A percentile compares a stretch with the other conserved stretches of the same genome.
These are phyloP conservation scores for Claviceps maximensis DNA, from an alignment of 2,329 filamentous ascomycete genomes.

Conservation along the genomic window DNA sequence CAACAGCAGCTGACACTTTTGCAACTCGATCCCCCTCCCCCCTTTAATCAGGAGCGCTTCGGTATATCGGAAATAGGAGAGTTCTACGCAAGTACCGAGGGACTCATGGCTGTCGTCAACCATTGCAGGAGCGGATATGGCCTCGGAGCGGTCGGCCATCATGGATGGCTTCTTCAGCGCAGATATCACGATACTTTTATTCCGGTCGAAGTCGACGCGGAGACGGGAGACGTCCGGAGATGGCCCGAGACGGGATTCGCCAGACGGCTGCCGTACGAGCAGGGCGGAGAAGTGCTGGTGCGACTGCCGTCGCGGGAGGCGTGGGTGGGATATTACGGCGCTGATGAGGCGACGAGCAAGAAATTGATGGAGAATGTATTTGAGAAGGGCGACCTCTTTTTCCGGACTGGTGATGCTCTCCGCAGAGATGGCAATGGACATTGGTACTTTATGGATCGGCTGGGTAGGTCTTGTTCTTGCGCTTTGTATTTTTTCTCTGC, in stretches of 20 bases:
- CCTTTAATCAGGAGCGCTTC: slow-evolving; percentile 2
- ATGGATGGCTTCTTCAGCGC: slow-evolving; percentile 5
- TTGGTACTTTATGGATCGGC: slow-evolving; percentile 53
- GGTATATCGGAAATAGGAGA: slow-evolving; percentile 5
- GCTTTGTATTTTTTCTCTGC: not conserved
- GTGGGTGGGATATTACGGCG: slow-evolving; percentile 4
- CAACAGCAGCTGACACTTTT: too few relatives aligned
- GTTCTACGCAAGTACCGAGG: slow-evolving; percentile 6
- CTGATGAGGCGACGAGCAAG: slow-evolving; percentile 3
- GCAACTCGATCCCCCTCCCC: too few relatives aligned
- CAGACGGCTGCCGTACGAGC: slow-evolving; percentile 3
- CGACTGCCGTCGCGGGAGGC: slow-evolving; percentile 3
- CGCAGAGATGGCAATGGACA: slow-evolving; percentile 47
- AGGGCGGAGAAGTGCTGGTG: slow-evolving; percentile 5
- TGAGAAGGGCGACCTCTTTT: slow-evolving; percentile 53
- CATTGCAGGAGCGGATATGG: slow-evolving; percentile 1
- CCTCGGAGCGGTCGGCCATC: slow-evolving; percentile 4
- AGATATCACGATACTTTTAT: not conserved
- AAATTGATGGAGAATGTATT: slow-evolving; percentile 22
- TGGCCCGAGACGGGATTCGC: slow-evolving; percentile 6
- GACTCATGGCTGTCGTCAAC: not conserved
- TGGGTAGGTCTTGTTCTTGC: not conserved
- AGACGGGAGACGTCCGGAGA: slow-evolving; percentile 5
- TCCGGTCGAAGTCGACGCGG: slow-evolving; percentile 3
- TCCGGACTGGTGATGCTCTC: slow-evolving; percentile 54